A percentile compares a stretch with the other conserved stretches of the same genome.
phyloP scores from a whole-genome alignment of 2,329 filamentous ascomycete species.

The Fusarium pseudonygamai region DNA sequence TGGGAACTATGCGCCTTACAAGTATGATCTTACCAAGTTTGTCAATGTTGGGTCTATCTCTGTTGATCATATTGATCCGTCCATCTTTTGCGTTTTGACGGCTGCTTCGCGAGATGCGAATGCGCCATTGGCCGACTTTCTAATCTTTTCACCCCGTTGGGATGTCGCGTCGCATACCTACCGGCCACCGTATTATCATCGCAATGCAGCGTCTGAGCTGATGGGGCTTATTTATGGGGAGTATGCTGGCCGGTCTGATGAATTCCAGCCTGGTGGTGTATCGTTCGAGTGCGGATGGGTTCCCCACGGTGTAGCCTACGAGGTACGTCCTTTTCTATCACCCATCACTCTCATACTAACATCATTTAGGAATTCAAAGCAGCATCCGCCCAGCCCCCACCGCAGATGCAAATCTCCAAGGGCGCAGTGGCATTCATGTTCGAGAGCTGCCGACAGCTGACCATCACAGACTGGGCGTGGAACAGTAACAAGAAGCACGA shows the following conservation, averaged over 20 bases:
- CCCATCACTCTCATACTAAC: not conserved
- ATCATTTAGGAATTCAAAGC: constrained; percentile 29
- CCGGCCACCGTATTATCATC: constrained; percentile 72
- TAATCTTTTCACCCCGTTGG: constrained; percentile 75
- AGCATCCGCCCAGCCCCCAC: constrained; percentile 30
- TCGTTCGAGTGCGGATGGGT: constrained; percentile 31
- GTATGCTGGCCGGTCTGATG: constrained; percentile 41
- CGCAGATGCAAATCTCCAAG: constrained; percentile 36
- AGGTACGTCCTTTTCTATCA: not conserved
- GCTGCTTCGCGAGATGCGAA: constrained; percentile 63
- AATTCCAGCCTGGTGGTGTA: constrained; percentile 31
- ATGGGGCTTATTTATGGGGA: constrained; percentile 61
- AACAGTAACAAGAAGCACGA: constrained; percentile 41
- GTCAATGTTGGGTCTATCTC: constrained; percentile 59
- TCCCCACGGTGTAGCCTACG: constrained; percentile 33
- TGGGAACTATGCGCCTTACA: constrained; percentile 71
- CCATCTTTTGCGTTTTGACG: constrained; percentile 72
- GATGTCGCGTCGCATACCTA: constrained; percentile 70
- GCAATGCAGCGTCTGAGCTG: constrained; percentile 66
- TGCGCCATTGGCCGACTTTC: constrained; percentile 69
- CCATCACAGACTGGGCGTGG: constrained; percentile 40
- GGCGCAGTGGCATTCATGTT: constrained; percentile 41
- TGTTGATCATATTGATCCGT: constrained; percentile 71
- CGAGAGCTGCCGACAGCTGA: constrained; percentile 39
- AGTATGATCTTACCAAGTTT: constrained; percentile 66